Evolutionary conservation across 23 red algal species (phyloP).

Genomic region (Gracilaria vermiculophylla): DNA sequence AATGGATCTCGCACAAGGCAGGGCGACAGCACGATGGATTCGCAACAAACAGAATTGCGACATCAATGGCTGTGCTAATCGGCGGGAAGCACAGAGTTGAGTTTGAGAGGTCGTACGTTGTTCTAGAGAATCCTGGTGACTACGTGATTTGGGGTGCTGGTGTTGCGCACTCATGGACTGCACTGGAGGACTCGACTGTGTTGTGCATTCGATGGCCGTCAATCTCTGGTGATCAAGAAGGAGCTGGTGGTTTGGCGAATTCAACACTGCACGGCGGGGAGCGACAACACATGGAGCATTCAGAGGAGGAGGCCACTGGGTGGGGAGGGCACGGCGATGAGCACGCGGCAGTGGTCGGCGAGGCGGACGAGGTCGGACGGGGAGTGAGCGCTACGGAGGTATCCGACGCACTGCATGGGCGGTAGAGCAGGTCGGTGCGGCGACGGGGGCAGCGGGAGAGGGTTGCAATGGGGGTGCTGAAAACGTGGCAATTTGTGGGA

Average conservation of each 20-base stretch:
- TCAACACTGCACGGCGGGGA: no score
- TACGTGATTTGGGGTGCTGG: constrained; percentile 64
- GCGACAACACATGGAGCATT: no score
- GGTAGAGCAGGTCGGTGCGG: neutral
- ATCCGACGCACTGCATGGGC: neutral
- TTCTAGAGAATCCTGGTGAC: constrained; percentile 63
- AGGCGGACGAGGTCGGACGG: no score
- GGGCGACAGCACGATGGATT: constrained; percentile 50
- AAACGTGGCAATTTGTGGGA: neutral
- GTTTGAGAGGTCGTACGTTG: constrained; percentile 60
- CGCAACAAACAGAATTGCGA: constrained; percentile 48
- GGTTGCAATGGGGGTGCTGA: neutral
- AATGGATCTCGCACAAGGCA: constrained; percentile 31
- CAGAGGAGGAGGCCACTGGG: no score
- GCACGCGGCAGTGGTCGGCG: no score
- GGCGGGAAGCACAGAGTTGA: constrained; percentile 54
- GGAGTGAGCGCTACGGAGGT: no score
- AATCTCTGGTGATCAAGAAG: constrained; percentile 51
- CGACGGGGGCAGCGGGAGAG: neutral
- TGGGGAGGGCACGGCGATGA: no score
- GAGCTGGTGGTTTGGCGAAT: no score
- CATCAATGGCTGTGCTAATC: constrained; percentile 70
- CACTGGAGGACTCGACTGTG: constrained; percentile 54
- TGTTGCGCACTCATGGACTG: constrained; percentile 63
- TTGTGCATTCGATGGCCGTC: constrained; percentile 74